Base-by-base conservation (phyloP, 345 rosid species). In the Ceriops tagal region DNA sequence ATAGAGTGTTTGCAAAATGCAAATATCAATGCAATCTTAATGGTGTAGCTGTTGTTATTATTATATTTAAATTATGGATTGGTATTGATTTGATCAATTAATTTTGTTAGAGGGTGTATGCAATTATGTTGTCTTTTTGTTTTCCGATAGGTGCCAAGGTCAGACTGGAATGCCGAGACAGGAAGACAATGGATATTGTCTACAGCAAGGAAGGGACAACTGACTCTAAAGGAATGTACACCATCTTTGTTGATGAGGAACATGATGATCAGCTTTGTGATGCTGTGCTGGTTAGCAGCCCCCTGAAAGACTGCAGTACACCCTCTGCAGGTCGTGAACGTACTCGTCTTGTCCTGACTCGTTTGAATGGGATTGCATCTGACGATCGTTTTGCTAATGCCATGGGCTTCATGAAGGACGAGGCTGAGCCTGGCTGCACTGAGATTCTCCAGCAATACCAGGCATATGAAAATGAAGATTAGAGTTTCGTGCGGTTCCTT, bases 251-350 rank as follows among this genome's bases (percentile, higher is more conserved):
- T 58, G 52, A 71, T 0, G 98, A 92, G 68, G 99, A 95, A 72
- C 99, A 95, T 26, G 69, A 68, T 70, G 96, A 87, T 66, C 82
- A 92, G 79, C 26, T 78, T 32, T 95, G 99, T 34, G 97, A 95
- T 71, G 80, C 85, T 32, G 7, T 77, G 60, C 82, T 92, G 34
- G 74, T 92, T 31, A 80, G 83, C 72, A 92, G 98, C 82, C 80
- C 93, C 31, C 85, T 57, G 43, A 19, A 53, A 52, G 81, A 75
- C 32, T 95, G 98, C 85, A 73, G 67, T 3, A 72, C 43, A 26
- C 67, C 73, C 16, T 71, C 93, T 3, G 70, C 85, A 0, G 98
- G 97, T 0, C 92, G 92, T 11, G 96, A 90, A 2, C 89, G 87
- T 18, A 87, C 98, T 47, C 96, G 97, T 10, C 91, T 92, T 19